A percentile compares a stretch with the other conserved stretches of the same genome.
Evolutionary conservation across 2,329 filamentous ascomycete species (phyloP).

Genomic region (Bipolaris sorokiniana): DNA sequence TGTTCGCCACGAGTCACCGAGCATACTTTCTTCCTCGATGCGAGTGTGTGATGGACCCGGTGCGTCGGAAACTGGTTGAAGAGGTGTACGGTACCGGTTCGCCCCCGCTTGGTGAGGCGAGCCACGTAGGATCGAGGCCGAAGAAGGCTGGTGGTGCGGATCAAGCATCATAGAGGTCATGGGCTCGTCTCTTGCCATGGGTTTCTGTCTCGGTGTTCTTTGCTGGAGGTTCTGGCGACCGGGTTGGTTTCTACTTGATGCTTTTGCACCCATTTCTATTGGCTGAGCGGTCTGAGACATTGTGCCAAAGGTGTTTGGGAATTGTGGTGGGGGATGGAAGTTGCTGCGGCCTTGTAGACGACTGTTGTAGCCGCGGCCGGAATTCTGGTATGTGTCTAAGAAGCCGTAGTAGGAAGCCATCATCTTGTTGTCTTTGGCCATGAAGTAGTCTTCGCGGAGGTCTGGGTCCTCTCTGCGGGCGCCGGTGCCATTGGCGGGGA

Average conservation of each 20-base stretch:
- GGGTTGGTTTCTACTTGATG: constrained; percentile 35
- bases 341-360: constrained; percentile 38
- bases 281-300: constrained; percentile 58
- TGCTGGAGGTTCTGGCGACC: constrained; percentile 32
- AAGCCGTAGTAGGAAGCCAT: constrained; percentile 96
- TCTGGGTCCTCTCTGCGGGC: constrained; percentile 57
- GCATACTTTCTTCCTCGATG: constrained; percentile 62
- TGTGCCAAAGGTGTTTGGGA: constrained; percentile 67
- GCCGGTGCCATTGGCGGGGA: constrained; percentile 47
- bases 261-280: constrained; percentile 48
- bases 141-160: constrained; percentile 73
- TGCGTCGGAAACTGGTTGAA: constrained; percentile 31
- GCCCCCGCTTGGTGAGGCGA: constrained; percentile 56
- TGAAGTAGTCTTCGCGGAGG: constrained; percentile 88
- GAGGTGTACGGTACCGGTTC: constrained; percentile 49
- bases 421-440: constrained; percentile 97
- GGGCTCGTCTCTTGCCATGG: constrained; percentile 57
- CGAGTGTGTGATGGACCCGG: constrained; percentile 25
- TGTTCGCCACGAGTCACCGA: constrained; percentile 65
- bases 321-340: constrained; percentile 77
- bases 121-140: constrained; percentile 54
- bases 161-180: constrained; percentile 77
- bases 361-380: constrained; percentile 43
- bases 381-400: constrained; percentile 76
- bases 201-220: constrained; percentile 31